A percentile compares a stretch with the other conserved stretches of the same genome.
phyloP scores from a whole-genome alignment of 306 rosid species.

The Lathyrus sativus region DNA sequence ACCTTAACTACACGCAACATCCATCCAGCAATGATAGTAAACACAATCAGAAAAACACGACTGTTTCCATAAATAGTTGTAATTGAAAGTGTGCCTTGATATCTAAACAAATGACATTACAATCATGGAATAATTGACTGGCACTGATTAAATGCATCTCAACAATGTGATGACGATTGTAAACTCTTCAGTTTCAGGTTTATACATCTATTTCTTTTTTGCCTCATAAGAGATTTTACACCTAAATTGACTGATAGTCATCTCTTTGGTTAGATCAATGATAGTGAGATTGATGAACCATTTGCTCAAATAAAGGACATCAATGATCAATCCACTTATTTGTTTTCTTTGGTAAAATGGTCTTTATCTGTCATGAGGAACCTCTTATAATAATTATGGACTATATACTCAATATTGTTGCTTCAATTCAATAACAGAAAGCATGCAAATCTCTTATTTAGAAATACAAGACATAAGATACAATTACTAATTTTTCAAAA shows the following conservation, averaged over 20 bases:
- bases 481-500: no score
- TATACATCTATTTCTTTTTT: neutral
- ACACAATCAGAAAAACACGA: neutral
- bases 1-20: neutral
- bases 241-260: neutral
- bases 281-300: neutral
- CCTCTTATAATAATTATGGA: neutral
- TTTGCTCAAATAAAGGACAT: neutral
- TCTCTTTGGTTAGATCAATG: neutral
- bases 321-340: neutral
- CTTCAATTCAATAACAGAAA: neutral
- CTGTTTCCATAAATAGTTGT: neutral
- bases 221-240: neutral
- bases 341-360: neutral
- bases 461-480: no score
- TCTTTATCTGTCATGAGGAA: neutral
- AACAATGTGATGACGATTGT: neutral
- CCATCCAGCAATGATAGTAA: neutral
- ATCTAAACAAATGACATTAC: neutral
- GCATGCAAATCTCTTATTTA: neutral
- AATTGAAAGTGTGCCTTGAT: neutral
- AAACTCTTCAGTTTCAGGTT: neutral
- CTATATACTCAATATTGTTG: neutral
- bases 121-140: neutral
- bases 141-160: neutral